Evolutionary conservation across 1,284 basidiomycete species (phyloP), one percentile per base, ranked within the genome.

Genomic region (Sporisorium graminicola): DNA sequence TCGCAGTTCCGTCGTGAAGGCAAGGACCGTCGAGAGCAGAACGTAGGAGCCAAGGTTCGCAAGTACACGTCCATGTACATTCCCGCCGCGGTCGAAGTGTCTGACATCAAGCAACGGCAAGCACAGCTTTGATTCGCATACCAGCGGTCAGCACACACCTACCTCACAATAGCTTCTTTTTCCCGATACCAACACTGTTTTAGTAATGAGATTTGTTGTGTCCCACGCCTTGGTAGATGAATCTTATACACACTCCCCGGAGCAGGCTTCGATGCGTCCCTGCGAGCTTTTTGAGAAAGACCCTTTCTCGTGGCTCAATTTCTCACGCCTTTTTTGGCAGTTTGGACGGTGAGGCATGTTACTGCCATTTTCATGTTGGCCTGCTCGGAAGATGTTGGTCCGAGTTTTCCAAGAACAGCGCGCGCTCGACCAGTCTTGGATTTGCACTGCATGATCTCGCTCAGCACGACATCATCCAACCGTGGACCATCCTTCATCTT

Each of bases 1-100:
- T 80, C 77, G 35, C 60, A 76, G 29, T 86, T 86, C 73, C 62
- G 86, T 26, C 62, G 86, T 16, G 86, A 86, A 56, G 86, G 86
- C 22, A 86, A 86, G 62, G 82, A 83, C 44, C 71, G 80, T 40
- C 70, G 81, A 51, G 78, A 80, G 58, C 65, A 77, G 44, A 81
- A 65, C 27, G 71, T 74, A 10, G 65, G 62, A 18, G 58, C 40
- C 55, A 74, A 65, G 40, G 66, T 74, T 56, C 63, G 65, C 42
- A 56, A 65, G 52, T 74, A 74, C 43, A 74, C 72, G 5, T 62
- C 65, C 5, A 65, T 65, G 62, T 69, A 74, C 47, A 59, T 58
- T 6, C 72, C 72, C 2, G 44, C 65, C 2, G 66, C 68, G 8
- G 51, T 74, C 22, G 72, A 74, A 42, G 66, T 65, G 49, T 74